Base-by-base conservation (phyloP, 768 basidiomycete species). In the Candolleomyces eurysporus region DNA sequence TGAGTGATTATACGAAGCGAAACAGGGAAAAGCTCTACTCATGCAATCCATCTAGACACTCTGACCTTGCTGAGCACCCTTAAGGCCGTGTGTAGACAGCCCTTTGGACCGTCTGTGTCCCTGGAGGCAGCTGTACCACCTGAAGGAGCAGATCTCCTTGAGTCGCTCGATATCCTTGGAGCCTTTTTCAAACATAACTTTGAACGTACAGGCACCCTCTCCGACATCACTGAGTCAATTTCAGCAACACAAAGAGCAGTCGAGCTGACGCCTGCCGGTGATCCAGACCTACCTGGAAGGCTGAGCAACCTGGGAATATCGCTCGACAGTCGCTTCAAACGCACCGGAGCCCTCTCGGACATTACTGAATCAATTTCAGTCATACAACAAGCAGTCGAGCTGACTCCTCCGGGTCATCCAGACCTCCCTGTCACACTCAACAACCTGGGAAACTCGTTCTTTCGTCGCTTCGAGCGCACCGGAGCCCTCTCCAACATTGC, bases 191-290 rank as follows among this genome's bases (percentile, higher is more conserved):
- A 17, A 22, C 59, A 8, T 13, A 11, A 32, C 3, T 76, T 68
- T 59, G 66, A 68, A 31, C 36, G 54, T 26, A 64, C 72, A 3
- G 70, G 74, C 2, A 52, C 61, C 31, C 49, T 61, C 10, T 45
- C 58, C 6, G 72, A 74, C 50, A 60, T 77, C 22, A 62, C 69
- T 21, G 66, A 71, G 40, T 64, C 67, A 17, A 59, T 78, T 48
- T 19, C 52, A 14, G 54, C 54, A 14, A 48, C 21, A 36, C 60
- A 61, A 58, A 59, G 63, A 26, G 57, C 65, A 11, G 5, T 26
- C 26, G 26, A 26, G 26, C 26, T 26, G 2, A 26, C 2, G 2
- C 26, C 26, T 26, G 26, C 26, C 26, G 26, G 4, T 26, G 26
- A 26, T 26, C 4, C 26, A 26, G 26, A 26, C 4, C 26, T 26